Evolutionary conservation across 495 filamentous ascomycete species (phyloP).

Genomic region (Rusavskia elegans): DNA sequence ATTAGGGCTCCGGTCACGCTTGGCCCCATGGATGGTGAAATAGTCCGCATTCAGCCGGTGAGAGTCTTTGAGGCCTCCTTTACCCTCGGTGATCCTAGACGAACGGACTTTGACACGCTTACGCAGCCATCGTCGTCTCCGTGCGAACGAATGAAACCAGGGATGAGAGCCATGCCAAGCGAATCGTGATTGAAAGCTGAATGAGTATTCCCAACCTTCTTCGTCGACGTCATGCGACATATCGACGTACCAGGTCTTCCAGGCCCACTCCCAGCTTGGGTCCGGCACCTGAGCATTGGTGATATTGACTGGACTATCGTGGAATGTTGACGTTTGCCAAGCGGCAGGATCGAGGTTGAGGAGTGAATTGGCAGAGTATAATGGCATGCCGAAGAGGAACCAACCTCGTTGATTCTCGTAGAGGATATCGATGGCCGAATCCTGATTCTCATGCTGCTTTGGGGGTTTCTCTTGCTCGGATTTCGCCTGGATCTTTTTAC

Average conservation of each 20-base stretch:
- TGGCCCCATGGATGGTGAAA: slow-evolving; percentile 56
- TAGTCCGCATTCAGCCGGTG: slow-evolving; percentile 70
- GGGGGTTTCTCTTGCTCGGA: slow-evolving; percentile 2
- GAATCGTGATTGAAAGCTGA: slow-evolving; percentile 60
- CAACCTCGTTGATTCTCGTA: slow-evolving; percentile 85
- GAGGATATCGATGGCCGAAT: slow-evolving; percentile 61
- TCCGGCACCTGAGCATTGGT: slow-evolving; percentile 85
- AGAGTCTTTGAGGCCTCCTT: slow-evolving; percentile 25
- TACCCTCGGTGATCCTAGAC: slow-evolving; percentile 17
- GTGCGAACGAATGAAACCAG: slow-evolving; percentile 87
- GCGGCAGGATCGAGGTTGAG: slow-evolving; percentile 72
- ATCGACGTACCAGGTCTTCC: slow-evolving; percentile 89
- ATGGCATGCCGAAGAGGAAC: slow-evolving; percentile 76
- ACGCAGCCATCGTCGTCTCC: slow-evolving; percentile 76
- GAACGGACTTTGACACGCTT: slow-evolving; percentile 52
- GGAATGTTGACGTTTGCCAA: slow-evolving; percentile 66
- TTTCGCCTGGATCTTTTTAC: not conserved
- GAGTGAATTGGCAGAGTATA: slow-evolving; percentile 74
- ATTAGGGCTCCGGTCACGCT: slow-evolving; percentile 23
- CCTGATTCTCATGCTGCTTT: slow-evolving; percentile 20
- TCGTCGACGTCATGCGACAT: slow-evolving; percentile 77
- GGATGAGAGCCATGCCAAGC: slow-evolving; percentile 83
- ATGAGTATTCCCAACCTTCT: slow-evolving; percentile 91
- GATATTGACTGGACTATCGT: slow-evolving; percentile 69
- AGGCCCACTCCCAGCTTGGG: slow-evolving; percentile 91